Base-by-base conservation (phyloP, 2,329 filamentous ascomycete species). In the Penicillium sp. region DNA sequence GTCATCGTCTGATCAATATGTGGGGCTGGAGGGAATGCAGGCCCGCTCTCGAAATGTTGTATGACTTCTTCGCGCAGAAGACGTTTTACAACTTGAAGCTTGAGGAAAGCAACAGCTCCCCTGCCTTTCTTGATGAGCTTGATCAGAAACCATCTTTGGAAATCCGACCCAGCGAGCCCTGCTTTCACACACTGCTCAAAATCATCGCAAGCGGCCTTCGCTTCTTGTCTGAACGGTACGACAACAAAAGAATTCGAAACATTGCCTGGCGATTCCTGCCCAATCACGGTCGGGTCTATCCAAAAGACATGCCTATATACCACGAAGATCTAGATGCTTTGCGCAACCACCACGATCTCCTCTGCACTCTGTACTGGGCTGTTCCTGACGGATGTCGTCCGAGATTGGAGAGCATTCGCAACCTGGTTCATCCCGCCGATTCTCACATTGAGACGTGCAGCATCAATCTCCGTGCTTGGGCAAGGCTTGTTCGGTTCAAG, bases 11-110 rank as follows among this genome's bases (percentile, higher is more conserved):
- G 21, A 76, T 85, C 44, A 75, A 74, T 31, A 60, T 60, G 26
- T 85, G 83, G 83, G 76, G 79, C 15, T 85, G 83, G 83, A 73
- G 71, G 49, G 74, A 75, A 58, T 83, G 81, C 61, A 82, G 84
- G 36, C 57, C 70, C 15, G 74, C 82, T 10, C 73, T 86, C 10
- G 76, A 78, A 44, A 72, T 68, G 0, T 66, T 83, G 0, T 85
- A 83, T 57, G 81, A 85, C 64, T 85, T 85, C 67, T 85, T 85
- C 56, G 81, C 80, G 6, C 76, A 72, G 36, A 79, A 79, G 36
- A 72, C 70, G 15, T 69, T 85, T n/a, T 70, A 74, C 39, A 76
- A 81, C 48, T 68, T 86, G 47, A 71, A 69, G 47, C 74, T 75
- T 2, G 83, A 86, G 61, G 72, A 80, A 53, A 72, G 65, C 42